phyloP scores from a whole-genome alignment of 306 rosid genomes.

The Cotoneaster glaucophyllus region DNA sequence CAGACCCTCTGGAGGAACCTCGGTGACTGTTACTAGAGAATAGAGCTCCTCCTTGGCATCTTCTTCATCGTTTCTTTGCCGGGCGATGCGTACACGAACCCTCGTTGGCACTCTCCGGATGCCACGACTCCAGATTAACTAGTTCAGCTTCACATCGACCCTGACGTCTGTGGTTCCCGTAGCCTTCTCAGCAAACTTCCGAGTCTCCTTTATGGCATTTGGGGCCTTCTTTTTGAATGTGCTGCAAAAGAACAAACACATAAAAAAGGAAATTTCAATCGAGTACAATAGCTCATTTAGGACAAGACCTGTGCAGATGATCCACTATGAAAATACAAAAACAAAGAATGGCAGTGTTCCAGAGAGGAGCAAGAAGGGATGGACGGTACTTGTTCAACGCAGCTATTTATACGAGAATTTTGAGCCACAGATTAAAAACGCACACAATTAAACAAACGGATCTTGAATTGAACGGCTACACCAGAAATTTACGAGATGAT shows the following conservation, averaged over 20 bases:
- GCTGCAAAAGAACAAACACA: background rate
- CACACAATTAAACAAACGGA: background rate
- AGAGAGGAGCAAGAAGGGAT: background rate
- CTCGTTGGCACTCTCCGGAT: too few relatives aligned
- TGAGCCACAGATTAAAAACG: background rate
- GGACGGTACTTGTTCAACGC: background rate
- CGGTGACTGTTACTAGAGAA: too few relatives aligned
- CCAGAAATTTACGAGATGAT: background rate
- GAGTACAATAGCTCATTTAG: too few relatives aligned
- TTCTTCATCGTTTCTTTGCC: too few relatives aligned
- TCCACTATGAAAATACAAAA: background rate
- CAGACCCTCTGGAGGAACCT: slow-evolving; percentile 21
- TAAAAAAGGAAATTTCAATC: too few relatives aligned
- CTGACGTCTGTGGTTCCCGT: too few relatives aligned
- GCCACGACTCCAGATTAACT: too few relatives aligned
- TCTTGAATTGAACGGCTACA: background rate
- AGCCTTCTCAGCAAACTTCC: too few relatives aligned
- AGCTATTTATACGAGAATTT: background rate
- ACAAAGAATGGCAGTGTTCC: background rate
- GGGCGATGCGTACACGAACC: too few relatives aligned
- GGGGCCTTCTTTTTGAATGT: slow-evolving; percentile 45
- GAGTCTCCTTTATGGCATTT: slow-evolving; percentile 35
- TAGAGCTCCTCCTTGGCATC: too few relatives aligned
- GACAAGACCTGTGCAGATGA: background rate
- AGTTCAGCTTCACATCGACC: too few relatives aligned